Base-by-base conservation (phyloP, 306 rosid species). In the Gynostemma pentaphyllum region DNA sequence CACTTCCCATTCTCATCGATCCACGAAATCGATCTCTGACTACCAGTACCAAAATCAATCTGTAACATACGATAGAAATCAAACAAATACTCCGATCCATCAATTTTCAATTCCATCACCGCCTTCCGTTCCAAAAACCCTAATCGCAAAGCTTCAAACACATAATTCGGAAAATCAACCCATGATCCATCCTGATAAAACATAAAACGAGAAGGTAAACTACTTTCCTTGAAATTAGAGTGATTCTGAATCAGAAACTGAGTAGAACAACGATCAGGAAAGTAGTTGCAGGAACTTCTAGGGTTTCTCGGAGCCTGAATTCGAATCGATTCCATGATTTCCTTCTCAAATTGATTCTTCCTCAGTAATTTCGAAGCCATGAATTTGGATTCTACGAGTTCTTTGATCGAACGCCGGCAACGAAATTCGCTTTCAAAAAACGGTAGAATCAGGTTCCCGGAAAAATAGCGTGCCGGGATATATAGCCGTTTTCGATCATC, bases 11-110 rank as follows among this genome's bases (percentile, higher is more conserved):
- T 45, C 19, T 77, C 64, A 26, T 86, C 87, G 32, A 83, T 67
- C 95, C 95, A 86, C 18, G 95, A 77, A 55, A 86, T 78, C 11
- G 87, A 86, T 39, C 95, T 54, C 64, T 71, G 81, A 13, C 24
- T 57, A 19, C 78, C 85, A 1, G 78, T 67, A 1, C 36, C 54
- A 5, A 66, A 30, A 40, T 86, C 82, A 37, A 75, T 66, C 76
- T 77, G 84, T 34, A 83, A 16, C 95, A 86, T 86, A 3, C 85
- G 77, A 2, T 68, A 26, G 28, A 86, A 77, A 68, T 86, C 95
- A 48, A 86, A 66, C 32, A 68, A 24, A 13, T 68, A 75, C 45
- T 26, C 71, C 4, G 73, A 52, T 15, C 84, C 87, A 4, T 61
- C 83, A 14, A 86, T 65, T 24, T 54, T 52, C 21, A 73, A 9